Evolutionary conservation across 352 stramenopile genomes (phyloP), one percentile per base, ranked within the genome.

Genomic region (Phytopythium sindhum): DNA sequence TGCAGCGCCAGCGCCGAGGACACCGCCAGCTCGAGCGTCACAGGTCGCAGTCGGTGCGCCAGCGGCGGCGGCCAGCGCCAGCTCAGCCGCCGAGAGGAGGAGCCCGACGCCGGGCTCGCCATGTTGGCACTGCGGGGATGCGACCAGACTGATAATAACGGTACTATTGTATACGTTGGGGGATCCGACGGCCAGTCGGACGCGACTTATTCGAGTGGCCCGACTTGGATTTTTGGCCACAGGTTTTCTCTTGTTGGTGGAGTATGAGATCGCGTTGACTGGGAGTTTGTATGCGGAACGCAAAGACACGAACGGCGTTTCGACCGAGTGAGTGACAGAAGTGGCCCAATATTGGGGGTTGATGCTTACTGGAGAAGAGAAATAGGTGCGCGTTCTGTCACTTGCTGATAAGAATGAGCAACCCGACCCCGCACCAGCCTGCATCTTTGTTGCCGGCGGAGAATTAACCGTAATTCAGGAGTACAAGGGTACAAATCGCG

Each of bases 61-160:
- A 59, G 57, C 29, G 33, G 53, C 35, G 72, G 31, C 37, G 74
- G 61, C 69, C 72, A 73, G 5, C 64, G 66, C 69, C 59, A 70
- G 14, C 26, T 11, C 26, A 55, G 58, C 4, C 19, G 52, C 28
- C 47, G 28, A 4, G 41, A 57, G n/a, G 53, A 60, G 23, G 37
- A 39, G 42, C 42, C 57, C 19, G 41, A 35, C 26, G 41, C 26
- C 53, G 53, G 19, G 28, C 11, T 28, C 4, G 48, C 50, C 50
- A 57, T 57, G 50, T 5, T 31, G 6, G 47, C 5, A 5, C 7
- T 7, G 19, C 21, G 47, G 7, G 6, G 4, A 4, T 10, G 9
- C 31, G 31, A 35, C 31, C 31, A 10, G 21, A 10, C 42, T 48
- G 42, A 48, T 48, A 48, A 48, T 39, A 14, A 39, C 33, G 33